A percentile compares a stretch with the other conserved stretches of the same genome.
Evolutionary conservation across 1,284 basidiomycete species (phyloP).

Genomic region (Clitocybe nebularis): DNA sequence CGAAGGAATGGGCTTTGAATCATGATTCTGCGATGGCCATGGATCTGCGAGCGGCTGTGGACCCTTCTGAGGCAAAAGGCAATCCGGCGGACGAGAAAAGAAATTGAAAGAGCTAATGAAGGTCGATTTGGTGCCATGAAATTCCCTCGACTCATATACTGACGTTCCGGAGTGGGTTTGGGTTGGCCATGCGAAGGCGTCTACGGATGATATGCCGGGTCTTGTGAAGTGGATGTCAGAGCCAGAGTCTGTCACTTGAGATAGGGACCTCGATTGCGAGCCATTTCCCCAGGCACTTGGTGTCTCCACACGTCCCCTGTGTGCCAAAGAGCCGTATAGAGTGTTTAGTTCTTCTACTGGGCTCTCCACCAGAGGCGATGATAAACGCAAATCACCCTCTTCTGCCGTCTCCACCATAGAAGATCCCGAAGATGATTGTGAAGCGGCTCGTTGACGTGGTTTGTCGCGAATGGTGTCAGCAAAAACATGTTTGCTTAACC

Average conservation of each 20-base stretch:
- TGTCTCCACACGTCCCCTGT: too few species aligned
- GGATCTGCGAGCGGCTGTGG: too few species aligned
- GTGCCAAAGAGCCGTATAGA: too few species aligned
- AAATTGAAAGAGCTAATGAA: conserved; percentile 27
- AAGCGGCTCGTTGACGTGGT: conserved; percentile 2
- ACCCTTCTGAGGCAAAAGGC: conserved; percentile 1
- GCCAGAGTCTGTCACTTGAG: neutral
- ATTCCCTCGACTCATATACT: conserved; percentile 5
- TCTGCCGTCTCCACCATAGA: conserved; percentile 16
- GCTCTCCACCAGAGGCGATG: neutral
- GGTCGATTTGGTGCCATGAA: conserved; percentile 7
- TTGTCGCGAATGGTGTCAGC: neutral
- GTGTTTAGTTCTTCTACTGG: too few species aligned
- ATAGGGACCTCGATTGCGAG: neutral
- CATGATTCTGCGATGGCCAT: too few species aligned
- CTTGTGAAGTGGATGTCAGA: conserved; percentile 9
- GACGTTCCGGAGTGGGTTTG: conserved; percentile 14
- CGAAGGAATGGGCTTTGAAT: too few species aligned
- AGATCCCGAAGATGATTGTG: conserved; percentile 11
- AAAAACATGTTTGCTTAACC: neutral
- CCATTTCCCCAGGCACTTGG: neutral
- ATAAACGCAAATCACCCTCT: neutral
- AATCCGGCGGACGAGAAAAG: conserved; percentile 27
- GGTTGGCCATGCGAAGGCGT: conserved; percentile 4
- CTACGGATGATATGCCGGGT: conserved; percentile 8